phyloP scores from a whole-genome alignment of 176 grass and related monocot genomes.

The Musa itinerans region DNA sequence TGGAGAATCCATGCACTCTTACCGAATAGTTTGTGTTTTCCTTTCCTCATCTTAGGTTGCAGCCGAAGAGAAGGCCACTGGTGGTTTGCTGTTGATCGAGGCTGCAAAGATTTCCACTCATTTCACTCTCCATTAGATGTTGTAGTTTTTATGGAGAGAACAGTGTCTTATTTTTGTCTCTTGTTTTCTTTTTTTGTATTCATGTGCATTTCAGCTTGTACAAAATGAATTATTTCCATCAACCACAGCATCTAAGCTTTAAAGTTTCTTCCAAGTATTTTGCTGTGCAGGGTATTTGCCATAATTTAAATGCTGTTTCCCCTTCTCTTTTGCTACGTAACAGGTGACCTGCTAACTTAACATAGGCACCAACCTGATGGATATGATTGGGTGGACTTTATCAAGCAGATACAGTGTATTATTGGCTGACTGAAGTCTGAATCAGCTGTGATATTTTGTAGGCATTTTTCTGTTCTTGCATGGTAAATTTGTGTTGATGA shows the following conservation, averaged over 20 bases:
- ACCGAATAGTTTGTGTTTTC: not conserved
- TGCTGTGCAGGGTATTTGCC: no score
- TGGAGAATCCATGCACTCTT: not conserved
- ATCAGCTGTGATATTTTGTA: not conserved
- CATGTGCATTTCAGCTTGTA: no score
- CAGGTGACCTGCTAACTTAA: not conserved
- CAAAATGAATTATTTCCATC: no score
- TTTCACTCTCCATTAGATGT: no score
- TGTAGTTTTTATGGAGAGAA: not conserved
- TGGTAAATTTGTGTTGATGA: no score
- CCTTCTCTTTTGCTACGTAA: conserved; percentile 5
- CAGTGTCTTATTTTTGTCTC: no score
- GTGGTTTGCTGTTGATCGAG: conserved; percentile 48
- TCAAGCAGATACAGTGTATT: no score
- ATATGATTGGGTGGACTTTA: no score
- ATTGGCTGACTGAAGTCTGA: not conserved
- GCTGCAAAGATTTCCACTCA: conserved; percentile 21
- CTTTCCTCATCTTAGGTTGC: conserved; percentile 29
- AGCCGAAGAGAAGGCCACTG: conserved; percentile 50
- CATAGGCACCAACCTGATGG: not conserved
- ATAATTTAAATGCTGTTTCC: conserved; percentile 3
- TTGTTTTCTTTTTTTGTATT: no score
- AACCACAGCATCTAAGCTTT: no score
- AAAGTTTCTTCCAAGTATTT: no score
- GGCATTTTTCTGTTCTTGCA: not conserved